Percentiles rank a stretch among this genome's conserved stretches.
Evolutionary conservation across 768 basidiomycete genomes (phyloP).

Genomic region (Russula sp.): DNA sequence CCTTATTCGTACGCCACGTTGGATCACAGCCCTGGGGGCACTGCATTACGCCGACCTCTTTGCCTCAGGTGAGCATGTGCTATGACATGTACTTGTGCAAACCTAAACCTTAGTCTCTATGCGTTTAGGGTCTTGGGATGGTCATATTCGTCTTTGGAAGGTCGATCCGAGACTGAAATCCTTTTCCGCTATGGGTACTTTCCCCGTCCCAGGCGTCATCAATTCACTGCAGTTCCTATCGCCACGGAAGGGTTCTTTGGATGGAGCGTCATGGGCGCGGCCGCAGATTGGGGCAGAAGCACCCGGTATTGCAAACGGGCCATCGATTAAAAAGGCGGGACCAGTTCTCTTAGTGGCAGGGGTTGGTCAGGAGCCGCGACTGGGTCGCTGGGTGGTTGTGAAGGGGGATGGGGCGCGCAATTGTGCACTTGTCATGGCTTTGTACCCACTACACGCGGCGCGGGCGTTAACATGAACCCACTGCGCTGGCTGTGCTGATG

Average conservation of each 20-base stretch:
- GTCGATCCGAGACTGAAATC: constrained; percentile 71
- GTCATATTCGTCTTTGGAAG: constrained; percentile 84
- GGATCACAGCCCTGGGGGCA: constrained; percentile 81
- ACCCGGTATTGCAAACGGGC: constrained; percentile 19
- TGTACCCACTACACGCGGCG: constrained; percentile 33
- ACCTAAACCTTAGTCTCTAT: neutral
- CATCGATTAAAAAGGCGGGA: constrained; percentile 12
- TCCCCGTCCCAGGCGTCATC: constrained; percentile 70
- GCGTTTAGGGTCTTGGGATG: constrained; percentile 84
- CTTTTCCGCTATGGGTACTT: constrained; percentile 57
- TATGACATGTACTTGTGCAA: neutral
- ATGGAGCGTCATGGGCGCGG: constrained; percentile 38
- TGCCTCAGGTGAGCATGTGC: constrained; percentile 60
- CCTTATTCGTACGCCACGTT: constrained; percentile 68
- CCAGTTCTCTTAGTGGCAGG: constrained; percentile 65
- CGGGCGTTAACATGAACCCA: constrained; percentile 25
- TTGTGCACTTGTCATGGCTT: constrained; percentile 56
- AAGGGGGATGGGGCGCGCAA: constrained; percentile 69
- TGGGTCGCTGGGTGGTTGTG: constrained; percentile 82
- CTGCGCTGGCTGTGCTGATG: neutral
- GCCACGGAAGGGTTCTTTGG: constrained; percentile 36
- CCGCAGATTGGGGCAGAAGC: constrained; percentile 29
- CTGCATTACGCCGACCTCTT: constrained; percentile 88
- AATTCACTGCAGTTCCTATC: constrained; percentile 83
- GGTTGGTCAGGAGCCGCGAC: constrained; percentile 78